Evolutionary conservation across 306 rosid species (phyloP).

Genomic region (Heteromeles arbutifolia): DNA sequence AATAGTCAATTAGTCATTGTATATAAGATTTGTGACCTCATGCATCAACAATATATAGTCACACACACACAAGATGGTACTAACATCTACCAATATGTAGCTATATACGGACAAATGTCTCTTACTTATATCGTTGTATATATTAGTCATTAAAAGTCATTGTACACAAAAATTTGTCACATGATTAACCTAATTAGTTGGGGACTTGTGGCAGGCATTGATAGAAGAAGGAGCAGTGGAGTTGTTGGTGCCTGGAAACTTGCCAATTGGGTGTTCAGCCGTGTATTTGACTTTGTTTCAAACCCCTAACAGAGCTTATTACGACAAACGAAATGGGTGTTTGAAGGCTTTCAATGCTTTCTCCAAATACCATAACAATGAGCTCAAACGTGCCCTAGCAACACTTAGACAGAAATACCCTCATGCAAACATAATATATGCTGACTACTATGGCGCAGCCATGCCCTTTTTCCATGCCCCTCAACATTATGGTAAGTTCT

Average conservation of each 20-base stretch:
- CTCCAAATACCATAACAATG: slow-evolving; percentile 39
- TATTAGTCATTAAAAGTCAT: not conserved
- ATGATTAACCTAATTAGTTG: not conserved
- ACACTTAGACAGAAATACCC: slow-evolving; percentile 33
- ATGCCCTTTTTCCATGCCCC: slow-evolving; percentile 45
- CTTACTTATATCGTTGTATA: no score
- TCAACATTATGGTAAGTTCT: slow-evolving; percentile 34
- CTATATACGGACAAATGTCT: no score
- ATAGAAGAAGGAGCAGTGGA: slow-evolving; percentile 64
- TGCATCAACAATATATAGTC: no score
- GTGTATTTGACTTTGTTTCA: slow-evolving; percentile 37
- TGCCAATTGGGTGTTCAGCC: slow-evolving; percentile 60
- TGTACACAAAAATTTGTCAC: not conserved
- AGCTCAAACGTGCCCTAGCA: slow-evolving; percentile 36
- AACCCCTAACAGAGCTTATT: slow-evolving; percentile 29
- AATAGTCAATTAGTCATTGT: no score
- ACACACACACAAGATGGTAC: no score
- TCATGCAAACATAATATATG: slow-evolving; percentile 49
- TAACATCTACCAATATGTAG: no score
- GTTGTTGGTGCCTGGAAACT: slow-evolving; percentile 61
- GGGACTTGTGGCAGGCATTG: slow-evolving; percentile 36
- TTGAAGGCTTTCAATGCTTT: slow-evolving; percentile 49
- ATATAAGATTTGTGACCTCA: no score
- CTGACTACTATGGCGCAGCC: slow-evolving; percentile 54
- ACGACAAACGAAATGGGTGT: slow-evolving; percentile 49